These are phyloP conservation scores for Psophocarpus tetragonolobus DNA, from an alignment of 306 rosid species.

Conservation along the genomic window DNA sequence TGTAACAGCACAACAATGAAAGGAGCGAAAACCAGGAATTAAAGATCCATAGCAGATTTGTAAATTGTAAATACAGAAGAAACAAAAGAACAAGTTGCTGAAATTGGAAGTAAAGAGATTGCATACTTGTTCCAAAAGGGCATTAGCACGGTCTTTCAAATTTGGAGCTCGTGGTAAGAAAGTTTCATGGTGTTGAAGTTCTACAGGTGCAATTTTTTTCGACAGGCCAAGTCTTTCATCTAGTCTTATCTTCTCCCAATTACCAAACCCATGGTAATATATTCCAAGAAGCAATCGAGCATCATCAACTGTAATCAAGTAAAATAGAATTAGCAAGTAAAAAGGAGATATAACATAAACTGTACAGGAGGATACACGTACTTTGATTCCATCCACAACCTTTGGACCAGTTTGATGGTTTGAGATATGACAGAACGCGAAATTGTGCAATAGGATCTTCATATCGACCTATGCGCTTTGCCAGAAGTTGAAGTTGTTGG, in stretches of 20 bases:
- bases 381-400: conserved; percentile 99
- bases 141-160: conserved; percentile 97
- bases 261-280: conserved; percentile 93
- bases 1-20: conserved; percentile 6
- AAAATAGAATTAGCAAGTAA: conserved; percentile 27
- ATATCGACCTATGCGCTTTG: conserved; percentile 90
- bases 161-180: conserved; percentile 98
- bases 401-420: conserved; percentile 98
- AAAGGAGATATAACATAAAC: conserved; percentile 19
- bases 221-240: conserved; percentile 92
- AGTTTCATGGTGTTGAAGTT: conserved; percentile 98
- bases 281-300: conserved; percentile 97
- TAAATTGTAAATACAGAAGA: background rate
- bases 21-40: background rate
- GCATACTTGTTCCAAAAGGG: conserved; percentile 92
- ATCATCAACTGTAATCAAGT: conserved; percentile 78
- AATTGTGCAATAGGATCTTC: conserved; percentile 93
- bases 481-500: conserved; percentile 87
- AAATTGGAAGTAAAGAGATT: conserved; percentile 27
- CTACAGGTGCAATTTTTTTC: conserved; percentile 97
- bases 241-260: conserved; percentile 93
- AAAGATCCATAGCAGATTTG: background rate
- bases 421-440: conserved; percentile 78
- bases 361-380: conserved; percentile 53
- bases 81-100: background rate